These are phyloP conservation scores for Ophiobolus disseminans DNA, from an alignment of 2,329 filamentous ascomycete genomes.

Conservation along the genomic window DNA sequence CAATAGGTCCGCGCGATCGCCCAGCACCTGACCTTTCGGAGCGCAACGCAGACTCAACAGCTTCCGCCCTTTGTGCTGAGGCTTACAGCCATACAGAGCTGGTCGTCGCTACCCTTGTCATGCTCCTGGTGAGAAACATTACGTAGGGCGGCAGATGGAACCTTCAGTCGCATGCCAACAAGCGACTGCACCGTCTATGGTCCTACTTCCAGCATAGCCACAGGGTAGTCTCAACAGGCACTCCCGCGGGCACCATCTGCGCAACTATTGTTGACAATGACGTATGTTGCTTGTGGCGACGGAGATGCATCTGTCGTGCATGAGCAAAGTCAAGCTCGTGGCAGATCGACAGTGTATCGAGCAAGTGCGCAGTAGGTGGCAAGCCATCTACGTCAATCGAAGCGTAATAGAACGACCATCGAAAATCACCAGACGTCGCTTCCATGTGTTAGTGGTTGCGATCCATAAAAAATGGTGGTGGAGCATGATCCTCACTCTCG, in stretches of 20 bases:
- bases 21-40: conserved; percentile 38
- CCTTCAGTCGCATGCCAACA: background rate
- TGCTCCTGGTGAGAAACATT: conserved; percentile 23
- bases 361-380: background rate
- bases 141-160: conserved; percentile 32
- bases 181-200: conserved; percentile 6
- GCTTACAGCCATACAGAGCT: conserved; percentile 31
- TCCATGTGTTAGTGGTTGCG: too few species aligned
- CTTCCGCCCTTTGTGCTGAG: conserved; percentile 20
- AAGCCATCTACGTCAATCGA: conserved; percentile 35
- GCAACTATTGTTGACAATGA: conserved; percentile 12
- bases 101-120: conserved; percentile 20
- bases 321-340: conserved; percentile 21
- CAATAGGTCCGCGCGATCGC: conserved; percentile 29
- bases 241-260: background rate
- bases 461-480: too few species aligned
- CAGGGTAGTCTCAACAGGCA: conserved; percentile 15
- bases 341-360: conserved; percentile 20
- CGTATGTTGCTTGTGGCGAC: conserved; percentile 23
- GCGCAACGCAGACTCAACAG: conserved; percentile 31
- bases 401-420: conserved; percentile 17
- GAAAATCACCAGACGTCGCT: too few species aligned
- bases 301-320: conserved; percentile 12
- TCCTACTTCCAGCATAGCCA: conserved; percentile 12
- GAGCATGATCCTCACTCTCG: too few species aligned